Percentiles rank a stretch among this genome's conserved stretches.
Conservation (phyloP, 2,329 filamentous ascomycete genomes). For the Cordyceps cicadae region DNA sequence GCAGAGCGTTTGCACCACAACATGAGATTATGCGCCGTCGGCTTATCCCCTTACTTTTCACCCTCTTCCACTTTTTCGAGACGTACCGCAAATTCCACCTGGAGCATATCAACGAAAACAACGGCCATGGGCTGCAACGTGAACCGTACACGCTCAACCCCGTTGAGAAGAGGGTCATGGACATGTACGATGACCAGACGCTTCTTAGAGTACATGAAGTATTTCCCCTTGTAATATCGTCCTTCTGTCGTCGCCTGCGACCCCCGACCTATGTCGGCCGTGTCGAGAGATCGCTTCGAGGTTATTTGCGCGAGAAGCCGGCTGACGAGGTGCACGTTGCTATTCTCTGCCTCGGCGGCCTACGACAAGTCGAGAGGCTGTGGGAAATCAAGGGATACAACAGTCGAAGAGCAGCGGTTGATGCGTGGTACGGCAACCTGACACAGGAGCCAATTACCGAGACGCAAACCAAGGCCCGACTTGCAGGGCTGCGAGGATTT, state of each 20-base stretch:
- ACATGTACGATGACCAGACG: constrained; percentile 56
- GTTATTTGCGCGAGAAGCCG: constrained; percentile 55
- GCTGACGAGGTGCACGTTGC: constrained; percentile 55
- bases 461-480: constrained; percentile 38
- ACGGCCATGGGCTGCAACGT: constrained; percentile 40
- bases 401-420: constrained; percentile 48
- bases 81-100: constrained; percentile 53
- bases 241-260: constrained; percentile 53
- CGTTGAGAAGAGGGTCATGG: constrained; percentile 54
- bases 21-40: constrained; percentile 56
- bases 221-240: constrained; percentile 56
- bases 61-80: constrained; percentile 61
- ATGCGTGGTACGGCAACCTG: constrained; percentile 49
- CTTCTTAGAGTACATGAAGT: constrained; percentile 55
- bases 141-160: constrained; percentile 54
- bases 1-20: constrained; percentile 50
- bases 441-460: constrained; percentile 34
- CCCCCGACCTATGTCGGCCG: constrained; percentile 58
- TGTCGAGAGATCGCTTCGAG: constrained; percentile 53
- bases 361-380: constrained; percentile 54
- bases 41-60: constrained; percentile 55
- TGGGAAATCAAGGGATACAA: constrained; percentile 63
- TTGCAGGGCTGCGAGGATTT: constrained; percentile 41
- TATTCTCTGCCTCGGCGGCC: constrained; percentile 50
- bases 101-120: constrained; percentile 44